These are phyloP conservation scores for Irpex sp. DNA, from an alignment of 1,284 basidiomycete species.

Conservation along the genomic window DNA sequence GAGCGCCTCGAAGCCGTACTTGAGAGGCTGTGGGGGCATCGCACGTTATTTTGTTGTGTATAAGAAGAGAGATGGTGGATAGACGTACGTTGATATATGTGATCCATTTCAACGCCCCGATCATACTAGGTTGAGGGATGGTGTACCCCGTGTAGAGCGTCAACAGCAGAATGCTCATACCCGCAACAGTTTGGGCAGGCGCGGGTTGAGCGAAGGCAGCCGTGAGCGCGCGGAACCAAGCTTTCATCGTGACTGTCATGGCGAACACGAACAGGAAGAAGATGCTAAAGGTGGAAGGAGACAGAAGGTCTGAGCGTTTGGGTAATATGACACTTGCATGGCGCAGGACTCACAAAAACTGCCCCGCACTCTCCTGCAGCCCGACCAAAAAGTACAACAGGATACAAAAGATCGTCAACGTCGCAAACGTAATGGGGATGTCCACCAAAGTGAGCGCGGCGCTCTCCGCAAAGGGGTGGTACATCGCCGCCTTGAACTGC, in stretches of 20 bases:
- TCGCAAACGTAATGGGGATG: slow-evolving; percentile 56
- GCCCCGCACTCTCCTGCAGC: slow-evolving; percentile 44
- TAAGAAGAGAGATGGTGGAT: neutral
- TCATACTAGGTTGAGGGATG: slow-evolving; percentile 51
- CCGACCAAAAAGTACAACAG: slow-evolving; percentile 65
- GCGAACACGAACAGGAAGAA: slow-evolving; percentile 48
- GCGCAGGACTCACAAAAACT: slow-evolving; percentile 48
- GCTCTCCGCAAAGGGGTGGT: slow-evolving; percentile 62
- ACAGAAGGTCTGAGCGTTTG: too few species aligned
- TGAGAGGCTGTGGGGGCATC: slow-evolving; percentile 32
- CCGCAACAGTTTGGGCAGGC: slow-evolving; percentile 55
- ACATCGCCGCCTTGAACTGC: slow-evolving; percentile 53
- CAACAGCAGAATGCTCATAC: slow-evolving; percentile 43
- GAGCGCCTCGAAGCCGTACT: slow-evolving; percentile 48
- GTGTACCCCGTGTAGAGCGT: slow-evolving; percentile 46
- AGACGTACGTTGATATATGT: slow-evolving; percentile 51
- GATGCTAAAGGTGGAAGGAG: slow-evolving; percentile 27
- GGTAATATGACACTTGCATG: too few species aligned
- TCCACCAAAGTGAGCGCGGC: slow-evolving; percentile 69
- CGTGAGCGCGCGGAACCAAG: slow-evolving; percentile 54
- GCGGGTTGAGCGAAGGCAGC: slow-evolving; percentile 48
- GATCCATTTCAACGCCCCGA: slow-evolving; percentile 60
- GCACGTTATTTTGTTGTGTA: neutral
- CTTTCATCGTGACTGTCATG: slow-evolving; percentile 54
- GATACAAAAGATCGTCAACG: slow-evolving; percentile 45